Conservation (phyloP, 2,329 filamentous ascomycete genomes). For the Diaporthe citrichinensis region DNA sequence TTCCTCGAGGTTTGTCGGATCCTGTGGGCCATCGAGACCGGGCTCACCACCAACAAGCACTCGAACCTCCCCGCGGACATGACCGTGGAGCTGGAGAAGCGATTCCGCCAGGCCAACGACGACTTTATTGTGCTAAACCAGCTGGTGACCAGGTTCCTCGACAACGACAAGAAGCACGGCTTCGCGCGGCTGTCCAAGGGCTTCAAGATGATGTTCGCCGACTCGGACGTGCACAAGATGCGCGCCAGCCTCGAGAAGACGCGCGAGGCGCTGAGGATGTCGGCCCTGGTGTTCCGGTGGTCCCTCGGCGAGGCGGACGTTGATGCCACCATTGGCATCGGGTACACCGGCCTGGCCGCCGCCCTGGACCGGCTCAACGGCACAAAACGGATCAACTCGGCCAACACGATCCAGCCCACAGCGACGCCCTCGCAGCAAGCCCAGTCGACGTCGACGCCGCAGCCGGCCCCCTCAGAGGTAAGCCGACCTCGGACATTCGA, state of each 20-base stretch:
- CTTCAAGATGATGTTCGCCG: constrained; percentile 74
- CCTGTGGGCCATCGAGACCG: constrained; percentile 78
- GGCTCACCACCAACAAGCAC: constrained; percentile 64
- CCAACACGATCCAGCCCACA: constrained; percentile 42
- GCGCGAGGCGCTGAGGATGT: constrained; percentile 74
- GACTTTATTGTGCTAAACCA: constrained; percentile 76
- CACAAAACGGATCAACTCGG: constrained; percentile 39
- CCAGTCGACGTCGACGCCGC: constrained; percentile 40
- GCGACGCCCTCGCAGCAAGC: not conserved
- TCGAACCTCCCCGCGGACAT: constrained; percentile 72
- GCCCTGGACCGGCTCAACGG: constrained; percentile 68
- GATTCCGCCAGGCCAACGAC: constrained; percentile 71
- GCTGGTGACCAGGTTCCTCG: constrained; percentile 72
- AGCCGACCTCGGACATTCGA: constrained; percentile 43
- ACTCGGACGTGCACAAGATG: constrained; percentile 74
- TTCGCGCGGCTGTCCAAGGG: constrained; percentile 73
- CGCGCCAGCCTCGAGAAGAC: constrained; percentile 69
- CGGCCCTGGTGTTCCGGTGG: constrained; percentile 76
- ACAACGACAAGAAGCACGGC: constrained; percentile 72
- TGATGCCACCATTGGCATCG: constrained; percentile 74
- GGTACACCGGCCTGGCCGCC: constrained; percentile 76
- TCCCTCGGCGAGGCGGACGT: constrained; percentile 70
- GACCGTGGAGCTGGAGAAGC: constrained; percentile 73
- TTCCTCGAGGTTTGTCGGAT: constrained; percentile 78
- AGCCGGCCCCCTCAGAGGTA: constrained; percentile 27